These are phyloP conservation scores for Coemansia sp. DNA, from an alignment of 192 early-diverging fungal species.

Conservation along the genomic window DNA sequence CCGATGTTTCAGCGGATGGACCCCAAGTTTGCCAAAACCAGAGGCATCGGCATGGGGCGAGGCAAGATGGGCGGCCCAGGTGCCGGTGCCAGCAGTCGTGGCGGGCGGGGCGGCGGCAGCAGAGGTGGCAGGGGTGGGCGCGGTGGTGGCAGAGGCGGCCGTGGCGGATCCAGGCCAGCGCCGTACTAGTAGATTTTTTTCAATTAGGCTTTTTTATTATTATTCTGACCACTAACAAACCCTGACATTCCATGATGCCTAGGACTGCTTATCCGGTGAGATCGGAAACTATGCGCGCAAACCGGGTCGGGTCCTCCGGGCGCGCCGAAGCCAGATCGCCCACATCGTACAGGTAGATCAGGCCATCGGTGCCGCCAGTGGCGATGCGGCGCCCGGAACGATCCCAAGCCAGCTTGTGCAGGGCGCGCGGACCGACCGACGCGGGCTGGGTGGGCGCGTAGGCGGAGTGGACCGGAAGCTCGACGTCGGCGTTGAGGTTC, in stretches of 20 bases:
- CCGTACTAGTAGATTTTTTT: slow-evolving; percentile 20
- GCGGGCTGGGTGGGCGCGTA: slow-evolving; percentile 14
- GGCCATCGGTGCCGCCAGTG: slow-evolving; percentile 81
- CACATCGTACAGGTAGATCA: slow-evolving; percentile 86
- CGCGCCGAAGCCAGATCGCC: slow-evolving; percentile 71
- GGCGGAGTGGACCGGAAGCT: slow-evolving; percentile 59
- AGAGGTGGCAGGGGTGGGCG: slow-evolving; percentile 28
- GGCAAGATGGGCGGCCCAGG: slow-evolving; percentile 22
- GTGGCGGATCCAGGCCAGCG: slow-evolving; percentile 9
- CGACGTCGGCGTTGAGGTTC: slow-evolving; percentile 89
- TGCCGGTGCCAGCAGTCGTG: slow-evolving; percentile 18
- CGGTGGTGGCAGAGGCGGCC: slow-evolving; percentile 23
- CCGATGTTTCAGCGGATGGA: slow-evolving; percentile 96
- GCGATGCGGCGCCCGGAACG: slow-evolving; percentile 80
- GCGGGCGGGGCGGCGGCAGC: slow-evolving; percentile 24
- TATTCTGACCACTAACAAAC: not conserved
- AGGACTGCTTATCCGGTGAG: slow-evolving; percentile 7
- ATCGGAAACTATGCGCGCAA: slow-evolving; percentile 28
- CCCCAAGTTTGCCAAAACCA: slow-evolving; percentile 59
- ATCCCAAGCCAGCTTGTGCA: slow-evolving; percentile 95
- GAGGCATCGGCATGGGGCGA: slow-evolving; percentile 57
- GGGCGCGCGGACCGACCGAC: slow-evolving; percentile 59
- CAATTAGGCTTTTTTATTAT: not conserved
- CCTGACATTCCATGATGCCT: too few species aligned
- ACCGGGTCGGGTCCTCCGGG: slow-evolving; percentile 46